A percentile compares a stretch with the other conserved stretches of the same genome.
Evolutionary conservation across 768 basidiomycete genomes (phyloP).

Genomic region (Hortiboletus flavorubellus): DNA sequence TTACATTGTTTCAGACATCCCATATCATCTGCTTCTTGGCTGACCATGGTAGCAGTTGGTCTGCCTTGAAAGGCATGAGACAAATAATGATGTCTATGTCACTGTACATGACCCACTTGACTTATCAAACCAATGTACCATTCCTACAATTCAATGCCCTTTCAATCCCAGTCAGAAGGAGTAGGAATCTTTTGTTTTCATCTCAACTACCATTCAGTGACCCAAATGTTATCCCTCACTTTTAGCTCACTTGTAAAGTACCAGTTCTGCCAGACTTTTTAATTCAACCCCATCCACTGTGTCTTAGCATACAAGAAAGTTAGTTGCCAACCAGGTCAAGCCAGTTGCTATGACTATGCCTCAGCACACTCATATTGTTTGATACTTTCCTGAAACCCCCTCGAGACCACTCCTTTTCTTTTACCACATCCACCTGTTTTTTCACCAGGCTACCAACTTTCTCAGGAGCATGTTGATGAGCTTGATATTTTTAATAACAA

Average conservation of each 20-base stretch:
- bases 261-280: neutral
- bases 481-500: neutral
- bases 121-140: neutral
- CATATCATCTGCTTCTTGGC: slow-evolving; percentile 18
- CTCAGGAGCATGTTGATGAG: neutral
- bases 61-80: slow-evolving; percentile 5
- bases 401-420: slow-evolving; percentile 22
- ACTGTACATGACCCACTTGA: slow-evolving; percentile 3
- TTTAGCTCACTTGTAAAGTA: neutral
- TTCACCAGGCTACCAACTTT: neutral
- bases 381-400: slow-evolving; percentile 34
- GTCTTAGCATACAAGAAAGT: slow-evolving; percentile 33
- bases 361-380: slow-evolving; percentile 30
- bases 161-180: neutral
- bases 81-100: neutral
- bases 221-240: neutral
- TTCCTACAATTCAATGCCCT: neutral
- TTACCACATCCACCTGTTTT: neutral
- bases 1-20: slow-evolving; percentile 18
- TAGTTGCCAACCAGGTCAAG: slow-evolving; percentile 28
- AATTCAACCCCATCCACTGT: neutral
- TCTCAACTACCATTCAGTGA: neutral
- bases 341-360: slow-evolving; percentile 31
- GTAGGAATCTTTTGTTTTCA: neutral
- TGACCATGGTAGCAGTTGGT: slow-evolving; percentile 22